These are phyloP conservation scores for Coix lacrymajobi DNA, from an alignment of 176 grass and related monocot genomes.

Conservation along the genomic window DNA sequence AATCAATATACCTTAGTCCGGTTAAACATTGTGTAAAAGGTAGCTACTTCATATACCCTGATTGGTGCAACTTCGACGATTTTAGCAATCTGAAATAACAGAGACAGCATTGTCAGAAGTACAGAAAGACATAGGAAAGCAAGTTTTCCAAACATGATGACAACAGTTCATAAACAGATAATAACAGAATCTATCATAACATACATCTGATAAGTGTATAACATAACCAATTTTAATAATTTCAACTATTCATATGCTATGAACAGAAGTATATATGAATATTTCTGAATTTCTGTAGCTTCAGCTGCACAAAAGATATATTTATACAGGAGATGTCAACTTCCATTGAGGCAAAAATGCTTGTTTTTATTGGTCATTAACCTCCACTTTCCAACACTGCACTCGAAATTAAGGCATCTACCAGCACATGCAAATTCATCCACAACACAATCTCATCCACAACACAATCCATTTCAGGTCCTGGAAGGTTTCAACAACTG, in stretches of 20 bases:
- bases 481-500: neutral
- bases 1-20: constrained; percentile 59
- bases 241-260: neutral
- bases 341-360: neutral
- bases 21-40: constrained; percentile 99
- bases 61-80: constrained; percentile 82
- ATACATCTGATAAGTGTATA: neutral
- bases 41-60: constrained; percentile 98
- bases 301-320: neutral
- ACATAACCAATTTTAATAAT: neutral
- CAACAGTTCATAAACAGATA: neutral
- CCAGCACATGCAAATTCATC: neutral
- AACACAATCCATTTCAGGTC: neutral
- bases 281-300: neutral
- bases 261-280: neutral
- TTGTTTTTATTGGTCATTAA: neutral
- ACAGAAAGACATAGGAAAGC: neutral
- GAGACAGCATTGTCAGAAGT: neutral
- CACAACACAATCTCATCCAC: neutral
- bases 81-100: constrained; percentile 75
- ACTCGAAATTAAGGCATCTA: neutral
- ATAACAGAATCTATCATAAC: neutral
- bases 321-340: neutral
- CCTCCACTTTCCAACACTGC: neutral
- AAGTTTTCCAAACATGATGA: neutral